Percentiles rank a stretch among this genome's conserved stretches.
Evolutionary conservation across 2,329 filamentous ascomycete genomes (phyloP).

Genomic region (Periconia macrospinosa): DNA sequence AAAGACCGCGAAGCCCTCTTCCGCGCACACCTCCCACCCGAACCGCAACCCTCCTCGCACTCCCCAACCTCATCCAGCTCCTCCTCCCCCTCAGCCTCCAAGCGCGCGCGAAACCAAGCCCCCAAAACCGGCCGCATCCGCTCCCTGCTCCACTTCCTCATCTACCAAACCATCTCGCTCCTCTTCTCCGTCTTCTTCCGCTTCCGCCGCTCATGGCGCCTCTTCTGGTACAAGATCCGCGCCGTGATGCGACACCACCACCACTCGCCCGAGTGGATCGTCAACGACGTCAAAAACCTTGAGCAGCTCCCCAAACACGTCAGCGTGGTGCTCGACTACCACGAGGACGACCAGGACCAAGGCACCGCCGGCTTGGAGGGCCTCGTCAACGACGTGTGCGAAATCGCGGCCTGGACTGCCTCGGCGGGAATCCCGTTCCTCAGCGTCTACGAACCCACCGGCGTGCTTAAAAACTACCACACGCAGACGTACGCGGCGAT

Average conservation of each 20-base stretch:
- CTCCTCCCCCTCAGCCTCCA: slow-evolving; percentile 6
- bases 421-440: slow-evolving; percentile 84
- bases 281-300: slow-evolving; percentile 77
- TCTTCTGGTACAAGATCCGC: slow-evolving; percentile 74
- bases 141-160: slow-evolving; percentile 64
- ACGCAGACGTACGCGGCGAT: slow-evolving; percentile 81
- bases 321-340: slow-evolving; percentile 79
- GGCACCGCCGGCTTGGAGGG: slow-evolving; percentile 76
- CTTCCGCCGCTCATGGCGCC: slow-evolving; percentile 76
- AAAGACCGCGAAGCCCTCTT: slow-evolving; percentile 56
- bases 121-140: slow-evolving; percentile 61
- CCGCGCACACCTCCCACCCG: slow-evolving; percentile 55
- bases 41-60: slow-evolving; percentile 30
- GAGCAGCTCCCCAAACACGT: slow-evolving; percentile 79
- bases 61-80: slow-evolving; percentile 6
- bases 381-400: slow-evolving; percentile 85
- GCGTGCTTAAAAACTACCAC: slow-evolving; percentile 85
- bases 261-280: slow-evolving; percentile 88
- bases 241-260: slow-evolving; percentile 94
- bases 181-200: slow-evolving; percentile 89
- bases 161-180: slow-evolving; percentile 73
- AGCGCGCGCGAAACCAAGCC: slow-evolving; percentile 12
- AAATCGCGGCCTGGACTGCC: slow-evolving; percentile 90
- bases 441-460: slow-evolving; percentile 89
- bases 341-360: slow-evolving; percentile 62